Base-by-base conservation (phyloP, 2,329 filamentous ascomycete genomes). In the Cercospora sesami region DNA sequence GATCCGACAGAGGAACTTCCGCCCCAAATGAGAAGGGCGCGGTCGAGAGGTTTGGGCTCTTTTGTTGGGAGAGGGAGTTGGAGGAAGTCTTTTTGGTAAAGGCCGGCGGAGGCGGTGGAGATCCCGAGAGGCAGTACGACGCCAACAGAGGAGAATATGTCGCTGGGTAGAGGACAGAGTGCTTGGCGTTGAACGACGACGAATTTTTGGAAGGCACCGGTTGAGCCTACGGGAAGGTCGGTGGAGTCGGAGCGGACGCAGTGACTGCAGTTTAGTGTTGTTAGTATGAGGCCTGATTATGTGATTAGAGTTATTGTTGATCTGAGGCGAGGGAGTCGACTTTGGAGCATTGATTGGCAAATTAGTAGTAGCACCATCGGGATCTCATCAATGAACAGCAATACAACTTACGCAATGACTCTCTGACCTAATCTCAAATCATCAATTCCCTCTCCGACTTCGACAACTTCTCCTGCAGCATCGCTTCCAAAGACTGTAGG, bases 1-100 rank as follows among this genome's bases (percentile, higher is more conserved):
- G 83, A 79, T 10, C 86, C 86, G 1, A 87, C 85, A 26, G 83
- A 85, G 14, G 83, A 83, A 9, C 80, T 81, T 1, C 83, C 85
- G 28, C 85, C 85, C 85, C 85, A 87, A 61, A 86, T 74, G 31
- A 87, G 74, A 42, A 87, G 76, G 4, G 79, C 78, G 31, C 78
- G 76, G 7, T 65, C 65, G 5, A 65, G 67, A 6, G 69, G 58
- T 8, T 67, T 68, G n/a, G 71, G 66, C 3, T 70, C 64, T n/a
- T 65, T 14, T 1, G 62, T 60, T 9, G 75, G 75, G 21, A 65
- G 67, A 3, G 73, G 75, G 0, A 77, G 65, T 26, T 59, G 53
- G n/a, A 77, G 68, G 63, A 70, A 75, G 64, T 64, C 68, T 53
- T 70, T 69, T 28, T 75, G 73, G 23, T 70, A 77, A 5, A 77